These are phyloP conservation scores for Lasiosphaeria miniovina DNA, from an alignment of 495 filamentous ascomycete species.

Conservation along the genomic window DNA sequence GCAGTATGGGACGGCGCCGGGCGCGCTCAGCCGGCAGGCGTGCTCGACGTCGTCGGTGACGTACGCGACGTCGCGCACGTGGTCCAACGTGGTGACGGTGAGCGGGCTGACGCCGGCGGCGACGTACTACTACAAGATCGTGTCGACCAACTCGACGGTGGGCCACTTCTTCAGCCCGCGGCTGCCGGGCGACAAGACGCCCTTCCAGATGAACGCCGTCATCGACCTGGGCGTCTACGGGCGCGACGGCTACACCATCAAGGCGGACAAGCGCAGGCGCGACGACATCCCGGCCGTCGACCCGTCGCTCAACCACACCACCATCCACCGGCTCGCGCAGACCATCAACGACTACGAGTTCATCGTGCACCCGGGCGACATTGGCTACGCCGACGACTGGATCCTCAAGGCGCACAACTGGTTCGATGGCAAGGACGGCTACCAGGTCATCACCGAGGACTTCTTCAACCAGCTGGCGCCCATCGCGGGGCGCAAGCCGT, in stretches of 20 bases:
- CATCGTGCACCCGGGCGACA: conserved; percentile 55
- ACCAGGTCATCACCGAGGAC: conserved; percentile 43
- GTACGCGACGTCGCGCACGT: conserved; percentile 40
- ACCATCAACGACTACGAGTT: conserved; percentile 59
- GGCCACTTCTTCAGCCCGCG: conserved; percentile 57
- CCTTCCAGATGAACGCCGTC: conserved; percentile 42
- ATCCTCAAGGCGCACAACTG: conserved; percentile 38
- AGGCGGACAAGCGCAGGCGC: conserved; percentile 46
- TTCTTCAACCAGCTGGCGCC: conserved; percentile 45
- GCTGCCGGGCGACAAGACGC: conserved; percentile 38
- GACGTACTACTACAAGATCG: conserved; percentile 52
- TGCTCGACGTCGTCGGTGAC: conserved; percentile 40
- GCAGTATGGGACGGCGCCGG: conserved; percentile 39
- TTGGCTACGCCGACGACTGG: conserved; percentile 52
- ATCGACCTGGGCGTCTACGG: conserved; percentile 53
- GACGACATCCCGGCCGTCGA: conserved; percentile 51
- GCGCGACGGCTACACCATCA: conserved; percentile 53
- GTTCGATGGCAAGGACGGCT: conserved; percentile 40
- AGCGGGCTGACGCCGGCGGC: conserved; percentile 34
- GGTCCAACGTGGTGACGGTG: conserved; percentile 39
- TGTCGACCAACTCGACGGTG: conserved; percentile 53
- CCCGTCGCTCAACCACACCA: conserved; percentile 60
- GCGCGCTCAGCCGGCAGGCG: conserved; percentile 25
- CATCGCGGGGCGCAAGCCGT: conserved; percentile 40
- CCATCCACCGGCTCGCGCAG: conserved; percentile 53